phyloP scores from a whole-genome alignment of 176 grass and related monocot species.

The Carex cristatella region DNA sequence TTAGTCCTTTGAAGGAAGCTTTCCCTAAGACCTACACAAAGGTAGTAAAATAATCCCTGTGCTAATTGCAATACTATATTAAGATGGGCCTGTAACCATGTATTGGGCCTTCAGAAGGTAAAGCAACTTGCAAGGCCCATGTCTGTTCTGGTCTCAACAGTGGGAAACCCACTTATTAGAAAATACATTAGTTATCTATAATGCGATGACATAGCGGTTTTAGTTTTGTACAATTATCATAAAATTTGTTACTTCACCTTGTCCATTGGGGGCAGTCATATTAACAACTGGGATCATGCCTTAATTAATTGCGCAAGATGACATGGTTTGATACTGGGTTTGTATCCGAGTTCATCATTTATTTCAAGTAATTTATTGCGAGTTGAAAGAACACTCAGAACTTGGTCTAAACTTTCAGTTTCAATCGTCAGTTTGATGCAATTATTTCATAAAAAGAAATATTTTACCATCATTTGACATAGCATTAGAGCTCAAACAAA shows the following conservation, averaged over 20 bases:
- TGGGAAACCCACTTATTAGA: too few species aligned
- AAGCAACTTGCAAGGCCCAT: background rate
- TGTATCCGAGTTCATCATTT: background rate
- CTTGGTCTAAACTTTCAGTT: background rate
- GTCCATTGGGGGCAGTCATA: too few species aligned
- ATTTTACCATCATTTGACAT: background rate
- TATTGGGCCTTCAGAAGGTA: background rate
- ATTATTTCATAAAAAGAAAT: background rate
- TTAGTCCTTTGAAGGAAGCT: conserved; percentile 54
- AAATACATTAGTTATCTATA: too few species aligned
- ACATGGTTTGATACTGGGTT: background rate
- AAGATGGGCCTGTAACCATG: background rate
- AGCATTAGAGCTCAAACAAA: background rate
- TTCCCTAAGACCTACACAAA: conserved; percentile 83
- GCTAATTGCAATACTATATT: background rate
- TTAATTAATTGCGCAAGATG: background rate
- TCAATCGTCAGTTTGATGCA: background rate
- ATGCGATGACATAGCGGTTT: too few species aligned
- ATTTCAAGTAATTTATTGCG: background rate
- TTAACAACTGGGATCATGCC: too few species aligned
- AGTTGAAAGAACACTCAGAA: background rate
- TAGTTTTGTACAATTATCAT: too few species aligned
- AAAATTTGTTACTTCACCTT: too few species aligned
- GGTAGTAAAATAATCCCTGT: conserved; percentile 23
- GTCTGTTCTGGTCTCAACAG: background rate